Base-by-base conservation (phyloP, 75 land plant genomes). In the Pinus albicaulis region DNA sequence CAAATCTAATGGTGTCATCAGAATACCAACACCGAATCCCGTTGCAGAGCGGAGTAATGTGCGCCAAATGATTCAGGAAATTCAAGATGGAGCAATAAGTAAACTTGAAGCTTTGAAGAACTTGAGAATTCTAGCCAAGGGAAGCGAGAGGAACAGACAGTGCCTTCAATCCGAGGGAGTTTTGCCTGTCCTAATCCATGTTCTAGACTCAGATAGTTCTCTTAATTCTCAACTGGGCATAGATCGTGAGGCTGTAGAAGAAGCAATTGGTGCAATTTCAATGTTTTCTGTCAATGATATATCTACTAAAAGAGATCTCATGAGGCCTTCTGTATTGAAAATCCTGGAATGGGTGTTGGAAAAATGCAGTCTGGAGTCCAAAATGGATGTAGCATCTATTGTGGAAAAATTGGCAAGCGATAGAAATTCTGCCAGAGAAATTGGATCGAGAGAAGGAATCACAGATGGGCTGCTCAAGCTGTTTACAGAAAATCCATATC, bases 1-100 rank as follows among this genome's bases (percentile, higher is more conserved):
- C 48, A 26, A 53, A 7, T 74, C 86, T 19, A 72, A 14, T 31
- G 87, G 89, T 34, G 74, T 83, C 20, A 82, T 79, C 68, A 73
- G 84, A 19, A 80, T 88, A 26, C 84, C 90, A 0, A 85, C 86
- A 7, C 90, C 88, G 0, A 28, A 74, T 4, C 58, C 77, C 20
- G 90, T 87, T 6, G 16, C 22, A 6, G 74, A 48, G 15, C 61
- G 5, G 5, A 15, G 48, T 5, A 73, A 2, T 3, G 19, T 24
- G 44, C 38, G 1, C 16, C 16, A 28, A n/a, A 20, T 56, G 74
- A 26, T 73, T 5, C 15, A 6, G 31, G 25, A 73, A 17, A 24
- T 73, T 36, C 59, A 53, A 2, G 12, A 52, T 7, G 74, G 3
- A 5, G 5, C 38, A 10, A 28, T 0, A 1, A 2, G 3, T 5